These are phyloP conservation scores for Mycena haematopus DNA, from an alignment of 768 basidiomycete genomes.

Conservation along the genomic window DNA sequence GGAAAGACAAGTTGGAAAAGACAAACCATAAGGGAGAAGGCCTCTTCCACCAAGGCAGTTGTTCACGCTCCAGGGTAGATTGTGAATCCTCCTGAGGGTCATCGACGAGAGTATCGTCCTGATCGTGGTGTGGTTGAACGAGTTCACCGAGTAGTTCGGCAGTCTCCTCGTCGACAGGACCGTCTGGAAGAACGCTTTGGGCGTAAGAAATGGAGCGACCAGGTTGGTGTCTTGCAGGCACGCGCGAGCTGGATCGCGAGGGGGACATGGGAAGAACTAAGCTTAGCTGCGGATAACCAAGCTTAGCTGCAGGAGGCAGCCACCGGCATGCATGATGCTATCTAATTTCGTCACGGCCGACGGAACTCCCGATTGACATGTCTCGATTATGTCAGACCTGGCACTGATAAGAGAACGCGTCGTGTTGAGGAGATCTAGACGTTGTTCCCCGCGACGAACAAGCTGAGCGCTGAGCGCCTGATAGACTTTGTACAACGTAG, in stretches of 20 bases:
- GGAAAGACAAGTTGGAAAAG: not conserved
- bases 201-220: conserved; percentile 34
- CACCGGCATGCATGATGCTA: not conserved
- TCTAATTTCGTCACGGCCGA: not conserved
- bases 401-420: not conserved
- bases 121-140: conserved; percentile 46
- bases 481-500: not conserved
- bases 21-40: conserved; percentile 78
- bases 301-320: too few relatives aligned
- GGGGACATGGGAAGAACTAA: conserved; percentile 4
- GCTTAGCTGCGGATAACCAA: not conserved
- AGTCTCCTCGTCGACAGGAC: conserved; percentile 50
- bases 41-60: conserved; percentile 74
- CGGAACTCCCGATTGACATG: not conserved
- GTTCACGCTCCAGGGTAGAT: conserved; percentile 30
- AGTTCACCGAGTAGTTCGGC: conserved; percentile 55
- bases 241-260: conserved; percentile 28
- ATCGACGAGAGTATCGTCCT: conserved; percentile 43
- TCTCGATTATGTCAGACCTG: not conserved
- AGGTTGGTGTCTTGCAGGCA: conserved; percentile 24
- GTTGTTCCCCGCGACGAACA: not conserved
- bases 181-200: conserved; percentile 53
- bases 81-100: conserved; percentile 31
- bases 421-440: not conserved
- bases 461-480: not conserved